Evolutionary conservation across 805 yeast species (phyloP), one percentile per base, ranked within the genome.

Genomic region (Danielozyma ontarioensis): DNA sequence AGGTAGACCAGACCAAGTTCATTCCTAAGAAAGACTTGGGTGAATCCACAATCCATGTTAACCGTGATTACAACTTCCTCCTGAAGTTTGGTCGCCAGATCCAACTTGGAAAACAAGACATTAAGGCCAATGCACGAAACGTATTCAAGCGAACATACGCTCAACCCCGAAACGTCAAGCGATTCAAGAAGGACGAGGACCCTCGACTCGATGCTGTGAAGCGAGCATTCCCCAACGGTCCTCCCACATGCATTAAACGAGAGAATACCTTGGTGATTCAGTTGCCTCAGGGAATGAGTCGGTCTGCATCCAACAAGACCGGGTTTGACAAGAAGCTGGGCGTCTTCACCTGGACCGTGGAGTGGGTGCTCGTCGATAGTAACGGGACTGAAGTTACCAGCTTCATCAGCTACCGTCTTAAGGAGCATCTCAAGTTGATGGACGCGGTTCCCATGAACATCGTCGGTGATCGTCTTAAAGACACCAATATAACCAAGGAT

Each of bases 11-110:
- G 11, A 67, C 86, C 2, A 60, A 61, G 29, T 86, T 77, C 49
- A 59, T 83, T 1, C 47, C 76, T 1, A 66, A 72, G 32, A 54
- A 56, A 3, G 68, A 68, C 2, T 55, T 87, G 5, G 37, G 51
- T 8, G 41, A 49, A 24, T 59, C 61, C 17, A 57, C 59, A 6
- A 44, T 55, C 4, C 74, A 78, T 29, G 74, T 88, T 5, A 87
- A 88, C 50, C 59, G 97, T 40, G 97, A 89, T 53, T 89, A 87
- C 55, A 82, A 85, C 50, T 85, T 84, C 49, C 57, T 89, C 21
- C 64, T 74, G 36, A 64, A 61, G 14, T 46, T 85, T 34, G 79
- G 78, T 31, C 60, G 97, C 28, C 55, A 68, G 2, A 63, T 87
- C 11, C 68, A 69, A n/a, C 53, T 84, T 12, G 74, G 78, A 5